These are phyloP conservation scores for Thermomucor indicae-seudaticae DNA, from an alignment of 371 early-diverging fungal genomes.

Conservation along the genomic window DNA sequence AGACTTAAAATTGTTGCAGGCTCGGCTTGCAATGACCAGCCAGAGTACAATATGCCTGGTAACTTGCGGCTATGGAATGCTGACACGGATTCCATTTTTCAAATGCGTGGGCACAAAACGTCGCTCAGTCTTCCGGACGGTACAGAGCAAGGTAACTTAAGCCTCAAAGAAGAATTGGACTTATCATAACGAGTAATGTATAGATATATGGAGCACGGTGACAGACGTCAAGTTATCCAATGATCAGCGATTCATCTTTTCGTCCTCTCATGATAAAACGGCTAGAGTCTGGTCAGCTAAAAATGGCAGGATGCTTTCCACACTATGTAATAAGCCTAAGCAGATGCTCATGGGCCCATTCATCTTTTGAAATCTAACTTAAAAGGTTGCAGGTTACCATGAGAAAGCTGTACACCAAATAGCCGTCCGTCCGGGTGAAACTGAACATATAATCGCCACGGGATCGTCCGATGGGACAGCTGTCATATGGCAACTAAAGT, in stretches of 20 bases:
- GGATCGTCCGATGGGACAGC: conserved; percentile 35
- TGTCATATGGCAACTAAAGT: conserved; percentile 27
- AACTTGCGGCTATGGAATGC: conserved; percentile 33
- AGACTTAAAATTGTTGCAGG: conserved; percentile 22
- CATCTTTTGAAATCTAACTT: no score
- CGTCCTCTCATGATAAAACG: conserved; percentile 27
- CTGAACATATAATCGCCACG: conserved; percentile 25
- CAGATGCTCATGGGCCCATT: neutral
- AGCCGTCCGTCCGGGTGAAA: conserved; percentile 3
- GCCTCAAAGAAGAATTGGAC: neutral
- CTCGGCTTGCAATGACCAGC: conserved; percentile 32
- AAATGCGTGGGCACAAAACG: conserved; percentile 23
- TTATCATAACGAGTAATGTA: neutral
- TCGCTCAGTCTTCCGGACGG: neutral
- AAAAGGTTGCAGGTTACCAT: conserved; percentile 6
- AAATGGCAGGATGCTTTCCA: conserved; percentile 23
- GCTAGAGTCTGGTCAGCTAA: conserved; percentile 27
- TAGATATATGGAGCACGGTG: conserved; percentile 37
- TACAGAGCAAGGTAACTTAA: conserved; percentile 3
- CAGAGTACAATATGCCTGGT: conserved; percentile 37
- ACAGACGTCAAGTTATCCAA: conserved; percentile 31
- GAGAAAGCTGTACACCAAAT: conserved; percentile 9
- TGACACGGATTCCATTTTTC: conserved; percentile 1
- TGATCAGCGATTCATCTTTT: conserved; percentile 23
- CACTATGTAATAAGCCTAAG: conserved; percentile 22